Conservation (phyloP, 2,329 filamentous ascomycete species). For the Botrytis fragariae region DNA sequence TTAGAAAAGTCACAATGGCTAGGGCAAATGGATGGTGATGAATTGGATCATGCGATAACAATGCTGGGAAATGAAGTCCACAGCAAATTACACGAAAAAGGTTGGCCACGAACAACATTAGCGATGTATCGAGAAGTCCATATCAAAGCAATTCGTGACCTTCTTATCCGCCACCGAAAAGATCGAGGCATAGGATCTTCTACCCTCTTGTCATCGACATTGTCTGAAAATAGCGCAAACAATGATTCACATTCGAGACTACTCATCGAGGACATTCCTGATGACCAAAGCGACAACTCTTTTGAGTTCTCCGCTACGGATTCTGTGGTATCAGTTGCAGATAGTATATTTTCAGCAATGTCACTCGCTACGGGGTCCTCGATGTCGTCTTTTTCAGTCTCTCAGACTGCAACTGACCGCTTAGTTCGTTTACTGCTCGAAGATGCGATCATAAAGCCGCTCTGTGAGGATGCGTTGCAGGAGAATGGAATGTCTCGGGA, state of each 20-base stretch:
- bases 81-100: not conserved
- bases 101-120: not conserved
- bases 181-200: not conserved
- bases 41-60: not conserved
- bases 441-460: slow-evolving; percentile 13
- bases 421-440: slow-evolving; percentile 22
- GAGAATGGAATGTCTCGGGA: slow-evolving; percentile 1
- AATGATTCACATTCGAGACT: not conserved
- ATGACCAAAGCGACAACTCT: not conserved
- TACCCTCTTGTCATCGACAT: not conserved
- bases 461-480: slow-evolving; percentile 17
- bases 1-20: not conserved
- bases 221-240: not conserved
- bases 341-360: slow-evolving; percentile 22
- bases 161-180: not conserved
- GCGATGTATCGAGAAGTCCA: not conserved
- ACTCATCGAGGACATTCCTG: not conserved
- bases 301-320: slow-evolving; percentile 6
- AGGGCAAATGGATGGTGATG: not conserved
- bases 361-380: slow-evolving; percentile 19
- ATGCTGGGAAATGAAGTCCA: not conserved
- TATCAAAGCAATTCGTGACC: not conserved
- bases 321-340: slow-evolving; percentile 19
- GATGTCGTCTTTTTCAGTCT: slow-evolving; percentile 20
- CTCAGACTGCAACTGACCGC: slow-evolving; percentile 20